Evolutionary conservation across 2,329 filamentous ascomycete genomes (phyloP).

Genomic region (Verticillium nonalfalfae): DNA sequence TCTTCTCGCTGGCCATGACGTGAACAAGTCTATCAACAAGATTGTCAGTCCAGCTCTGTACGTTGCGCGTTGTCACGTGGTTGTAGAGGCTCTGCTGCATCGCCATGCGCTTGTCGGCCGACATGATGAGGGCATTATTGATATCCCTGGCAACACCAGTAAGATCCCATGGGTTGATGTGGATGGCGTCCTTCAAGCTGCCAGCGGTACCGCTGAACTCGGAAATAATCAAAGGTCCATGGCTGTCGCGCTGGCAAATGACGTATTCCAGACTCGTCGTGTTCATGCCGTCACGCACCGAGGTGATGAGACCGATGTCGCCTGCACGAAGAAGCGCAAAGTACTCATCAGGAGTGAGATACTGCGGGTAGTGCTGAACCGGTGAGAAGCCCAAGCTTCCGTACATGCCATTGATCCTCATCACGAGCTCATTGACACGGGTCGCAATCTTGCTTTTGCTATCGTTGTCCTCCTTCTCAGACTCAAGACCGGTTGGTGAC

Average conservation of each 20-base stretch:
- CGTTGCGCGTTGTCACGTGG: conserved; percentile 79
- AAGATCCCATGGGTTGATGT: conserved; percentile 96
- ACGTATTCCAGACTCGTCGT: conserved; percentile 94
- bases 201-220: conserved; percentile 95
- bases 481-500: conserved; percentile 75
- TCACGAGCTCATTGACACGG: conserved; percentile 84
- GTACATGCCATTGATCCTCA: conserved; percentile 85
- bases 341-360: conserved; percentile 84
- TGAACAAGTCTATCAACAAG: conserved; percentile 74
- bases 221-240: conserved; percentile 86
- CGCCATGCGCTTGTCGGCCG: conserved; percentile 53
- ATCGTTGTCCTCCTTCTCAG: conserved; percentile 56
- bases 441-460: conserved; percentile 75
- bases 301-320: conserved; percentile 91
- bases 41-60: conserved; percentile 78
- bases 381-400: conserved; percentile 85
- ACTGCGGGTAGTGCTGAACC: conserved; percentile 92
- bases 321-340: conserved; percentile 87
- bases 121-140: conserved; percentile 74
- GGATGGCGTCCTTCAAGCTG: conserved; percentile 77
- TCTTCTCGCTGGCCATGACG: conserved; percentile 71
- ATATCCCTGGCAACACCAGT: conserved; percentile 79
- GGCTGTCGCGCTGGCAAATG: conserved; percentile 79
- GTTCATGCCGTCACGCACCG: conserved; percentile 96
- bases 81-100: conserved; percentile 73